Conservation (phyloP, 1,284 basidiomycete genomes). For the Cryptococcus sp. region DNA sequence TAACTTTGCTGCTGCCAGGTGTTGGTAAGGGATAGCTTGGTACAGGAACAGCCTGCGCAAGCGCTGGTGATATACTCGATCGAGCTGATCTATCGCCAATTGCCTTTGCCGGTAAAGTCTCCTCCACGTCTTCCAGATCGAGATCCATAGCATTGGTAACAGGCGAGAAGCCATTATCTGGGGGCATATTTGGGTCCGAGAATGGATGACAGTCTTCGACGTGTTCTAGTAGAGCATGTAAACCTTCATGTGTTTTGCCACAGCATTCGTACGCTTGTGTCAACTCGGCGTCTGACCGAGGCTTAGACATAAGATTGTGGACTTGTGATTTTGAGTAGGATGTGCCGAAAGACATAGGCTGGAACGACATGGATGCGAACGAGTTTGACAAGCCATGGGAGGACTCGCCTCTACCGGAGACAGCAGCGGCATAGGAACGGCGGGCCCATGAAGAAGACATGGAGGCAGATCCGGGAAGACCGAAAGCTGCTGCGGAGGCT, state of each 20-base stretch:
- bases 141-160: constrained; percentile 47
- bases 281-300: constrained; percentile 41
- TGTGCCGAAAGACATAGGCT: constrained; percentile 36
- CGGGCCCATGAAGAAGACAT: constrained; percentile 31
- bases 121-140: constrained; percentile 42
- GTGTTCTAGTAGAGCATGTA: constrained; percentile 49
- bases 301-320: constrained; percentile 37
- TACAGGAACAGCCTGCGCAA: constrained; percentile 24
- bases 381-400: constrained; percentile 37
- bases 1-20: constrained; percentile 24
- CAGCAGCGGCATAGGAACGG: constrained; percentile 47
- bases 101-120: constrained; percentile 2
- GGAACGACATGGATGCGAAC: constrained; percentile 44
- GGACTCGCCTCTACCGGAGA: constrained; percentile 22
- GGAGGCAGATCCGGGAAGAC: constrained; percentile 30
- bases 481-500: constrained; percentile 36
- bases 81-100: constrained; percentile 11
- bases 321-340: constrained; percentile 46
- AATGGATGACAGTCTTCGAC: constrained; percentile 50
- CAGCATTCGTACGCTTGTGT: constrained; percentile 49
- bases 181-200: constrained; percentile 31
- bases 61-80: constrained; percentile 38
- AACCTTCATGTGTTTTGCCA: constrained; percentile 33
- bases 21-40: constrained; percentile 44
- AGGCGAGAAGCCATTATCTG: constrained; percentile 35